Conservation (phyloP, 2,329 filamentous ascomycete species). For the Emergomyces pasteurianus region DNA sequence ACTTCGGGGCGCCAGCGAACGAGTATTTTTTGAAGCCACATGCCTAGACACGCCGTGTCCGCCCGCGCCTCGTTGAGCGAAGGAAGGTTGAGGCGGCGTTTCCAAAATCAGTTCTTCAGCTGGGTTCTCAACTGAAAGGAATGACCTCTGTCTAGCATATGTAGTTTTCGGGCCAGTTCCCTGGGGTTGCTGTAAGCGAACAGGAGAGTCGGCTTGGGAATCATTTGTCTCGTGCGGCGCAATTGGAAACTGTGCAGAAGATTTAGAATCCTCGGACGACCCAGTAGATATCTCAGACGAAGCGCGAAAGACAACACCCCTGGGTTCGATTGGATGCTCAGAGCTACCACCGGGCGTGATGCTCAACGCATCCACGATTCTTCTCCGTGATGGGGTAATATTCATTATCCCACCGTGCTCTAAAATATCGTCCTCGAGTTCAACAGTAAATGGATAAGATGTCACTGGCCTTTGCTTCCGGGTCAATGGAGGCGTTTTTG, state of each 20-base stretch:
- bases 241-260: neutral
- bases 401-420: neutral
- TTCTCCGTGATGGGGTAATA: slow-evolving; percentile 18
- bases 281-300: neutral
- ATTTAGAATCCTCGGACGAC: neutral
- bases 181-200: slow-evolving; percentile 13
- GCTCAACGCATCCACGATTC: slow-evolving; percentile 24
- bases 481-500: neutral
- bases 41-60: neutral
- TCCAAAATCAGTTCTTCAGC: slow-evolving; percentile 6
- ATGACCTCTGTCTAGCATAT: slow-evolving; percentile 48
- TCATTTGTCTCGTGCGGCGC: neutral
- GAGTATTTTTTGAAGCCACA: slow-evolving; percentile 3
- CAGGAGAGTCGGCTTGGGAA: slow-evolving; percentile 6
- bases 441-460: neutral
- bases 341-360: neutral
- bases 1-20: slow-evolving; percentile 13
- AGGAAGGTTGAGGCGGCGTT: neutral
- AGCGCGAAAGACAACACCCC: neutral
- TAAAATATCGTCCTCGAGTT: neutral
- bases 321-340: slow-evolving; percentile 2
- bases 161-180: slow-evolving; percentile 38
- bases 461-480: neutral
- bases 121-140: slow-evolving; percentile 40
- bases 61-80: neutral